phyloP scores from a whole-genome alignment of 2,329 filamentous ascomycete genomes.

The Chaetomiaceae sp. region DNA sequence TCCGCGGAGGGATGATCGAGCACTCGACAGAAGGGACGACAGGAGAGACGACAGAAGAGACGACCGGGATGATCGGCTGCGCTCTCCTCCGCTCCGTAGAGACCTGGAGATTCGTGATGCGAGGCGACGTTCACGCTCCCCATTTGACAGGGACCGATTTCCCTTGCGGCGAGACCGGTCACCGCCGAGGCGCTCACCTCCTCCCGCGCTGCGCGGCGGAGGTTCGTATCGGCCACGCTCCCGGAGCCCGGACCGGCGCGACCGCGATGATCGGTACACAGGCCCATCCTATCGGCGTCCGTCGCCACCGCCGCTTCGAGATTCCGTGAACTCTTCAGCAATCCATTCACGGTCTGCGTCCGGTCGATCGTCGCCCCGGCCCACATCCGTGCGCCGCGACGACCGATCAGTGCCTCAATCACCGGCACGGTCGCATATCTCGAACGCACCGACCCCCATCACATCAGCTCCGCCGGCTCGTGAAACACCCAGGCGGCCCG shows the following conservation, averaged over 20 bases:
- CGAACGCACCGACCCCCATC: slow-evolving; percentile 11
- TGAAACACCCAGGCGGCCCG: slow-evolving; percentile 12
- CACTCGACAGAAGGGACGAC: slow-evolving; percentile 8
- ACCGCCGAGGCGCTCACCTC: slow-evolving; percentile 34
- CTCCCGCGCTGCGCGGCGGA: slow-evolving; percentile 34
- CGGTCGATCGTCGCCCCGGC: slow-evolving; percentile 48
- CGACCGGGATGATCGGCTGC: slow-evolving; percentile 28
- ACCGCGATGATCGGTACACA: slow-evolving; percentile 37
- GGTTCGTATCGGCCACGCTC: slow-evolving; percentile 48
- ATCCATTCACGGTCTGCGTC: slow-evolving; percentile 46
- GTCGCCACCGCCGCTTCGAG: slow-evolving; percentile 44
- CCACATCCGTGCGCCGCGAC: slow-evolving; percentile 38
- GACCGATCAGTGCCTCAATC: slow-evolving; percentile 44
- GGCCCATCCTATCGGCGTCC: slow-evolving; percentile 38
- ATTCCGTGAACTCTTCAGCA: slow-evolving; percentile 44
- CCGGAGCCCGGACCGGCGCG: slow-evolving; percentile 44
- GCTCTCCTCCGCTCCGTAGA: slow-evolving; percentile 35
- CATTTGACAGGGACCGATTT: slow-evolving; percentile 42
- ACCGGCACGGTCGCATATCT: slow-evolving; percentile 32
- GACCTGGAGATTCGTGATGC: slow-evolving; percentile 34
- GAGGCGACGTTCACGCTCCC: slow-evolving; percentile 48
- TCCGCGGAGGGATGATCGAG: slow-evolving; percentile 33
- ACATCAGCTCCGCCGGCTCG: slow-evolving; percentile 8
- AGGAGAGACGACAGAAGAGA: slow-evolving; percentile 12
- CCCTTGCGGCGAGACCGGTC: slow-evolving; percentile 31